Percentiles rank a stretch among this genome's conserved stretches.
phyloP scores from a whole-genome alignment of 441 rosid species.

The Euphorbia schlechtendalii region DNA sequence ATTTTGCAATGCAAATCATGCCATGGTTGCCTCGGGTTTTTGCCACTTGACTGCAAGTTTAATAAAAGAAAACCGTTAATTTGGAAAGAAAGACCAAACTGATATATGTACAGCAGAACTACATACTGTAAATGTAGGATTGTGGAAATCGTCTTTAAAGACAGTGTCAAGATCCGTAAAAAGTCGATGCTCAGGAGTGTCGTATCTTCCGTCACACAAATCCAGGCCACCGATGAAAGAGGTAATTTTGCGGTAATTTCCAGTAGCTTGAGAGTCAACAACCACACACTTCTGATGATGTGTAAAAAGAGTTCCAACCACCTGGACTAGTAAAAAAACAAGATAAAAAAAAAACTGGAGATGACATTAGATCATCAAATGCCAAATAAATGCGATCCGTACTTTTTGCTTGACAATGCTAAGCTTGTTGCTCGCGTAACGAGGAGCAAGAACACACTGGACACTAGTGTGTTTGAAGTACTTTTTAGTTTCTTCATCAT shows the following conservation, averaged over 20 bases:
- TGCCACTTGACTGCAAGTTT: conserved; percentile 30
- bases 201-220: conserved; percentile 77
- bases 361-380: conserved; percentile 6
- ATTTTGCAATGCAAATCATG: conserved; percentile 80
- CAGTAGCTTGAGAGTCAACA: conserved; percentile 58
- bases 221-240: conserved; percentile 80
- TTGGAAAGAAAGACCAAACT: background rate
- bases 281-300: conserved; percentile 80
- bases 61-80: background rate
- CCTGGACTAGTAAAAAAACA: conserved; percentile 37
- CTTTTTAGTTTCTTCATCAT: conserved; percentile 72
- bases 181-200: conserved; percentile 71
- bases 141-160: conserved; percentile 57
- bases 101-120: background rate
- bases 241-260: conserved; percentile 53
- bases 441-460: conserved; percentile 66
- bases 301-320: conserved; percentile 68
- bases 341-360: conserved; percentile 1
- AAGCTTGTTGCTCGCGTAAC: conserved; percentile 66
- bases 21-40: conserved; percentile 79
- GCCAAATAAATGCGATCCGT: conserved; percentile 15
- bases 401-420: conserved; percentile 74
- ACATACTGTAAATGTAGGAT: conserved; percentile 66
- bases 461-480: conserved; percentile 56
- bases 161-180: conserved; percentile 48